Evolutionary conservation across 2,329 filamentous ascomycete species (phyloP), one percentile per base, ranked within the genome.

Genomic region (Parastagonospora nodorum): DNA sequence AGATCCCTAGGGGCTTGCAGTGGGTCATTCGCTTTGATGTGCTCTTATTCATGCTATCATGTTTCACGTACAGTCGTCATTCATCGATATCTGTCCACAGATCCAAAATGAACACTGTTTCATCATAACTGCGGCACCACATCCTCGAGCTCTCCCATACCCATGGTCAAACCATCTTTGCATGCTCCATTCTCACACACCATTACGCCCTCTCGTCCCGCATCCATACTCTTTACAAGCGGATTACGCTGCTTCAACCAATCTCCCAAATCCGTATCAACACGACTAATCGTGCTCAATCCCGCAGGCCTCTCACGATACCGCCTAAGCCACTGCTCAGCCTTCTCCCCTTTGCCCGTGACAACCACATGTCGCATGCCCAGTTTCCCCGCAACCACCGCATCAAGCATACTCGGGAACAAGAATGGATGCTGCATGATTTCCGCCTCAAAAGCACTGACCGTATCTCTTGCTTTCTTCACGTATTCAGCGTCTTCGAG

Each of bases 381-480:
- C 2, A 96, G 74, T 51, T 88, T 84, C 4, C 87, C 84, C 1
- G 86, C 84, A 8, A 96, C 90, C 2, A 97, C 84, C 0, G 83
- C 83, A 3, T 85, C 83, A 63, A 97, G 80, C 62, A 97, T 80
- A 4, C 89, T 89, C 0, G 90, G 87, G 74, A 95, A 97, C 2
- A 97, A 80, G 80, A 94, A 96, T 0, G 94, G 92, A 64, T 97
- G 92, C 72, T 97, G 92, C 67, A 95, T 80, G 61, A 96, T 86
- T 75, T 99, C 94, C 0, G 89, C 88, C 61, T 96, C 90, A 61
- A 99, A 99, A 0, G 92, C 90, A 52, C 86, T 85, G 54, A 92
- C 85, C 0, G 91, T 94, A 59, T 88, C 83, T 43, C 83, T 82
- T 0, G 91, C 92, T 43, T 86, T 80, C 44, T 78, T 77, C 0